Conservation (phyloP, 352 stramenopile genomes). For the Globisporangium polare region DNA sequence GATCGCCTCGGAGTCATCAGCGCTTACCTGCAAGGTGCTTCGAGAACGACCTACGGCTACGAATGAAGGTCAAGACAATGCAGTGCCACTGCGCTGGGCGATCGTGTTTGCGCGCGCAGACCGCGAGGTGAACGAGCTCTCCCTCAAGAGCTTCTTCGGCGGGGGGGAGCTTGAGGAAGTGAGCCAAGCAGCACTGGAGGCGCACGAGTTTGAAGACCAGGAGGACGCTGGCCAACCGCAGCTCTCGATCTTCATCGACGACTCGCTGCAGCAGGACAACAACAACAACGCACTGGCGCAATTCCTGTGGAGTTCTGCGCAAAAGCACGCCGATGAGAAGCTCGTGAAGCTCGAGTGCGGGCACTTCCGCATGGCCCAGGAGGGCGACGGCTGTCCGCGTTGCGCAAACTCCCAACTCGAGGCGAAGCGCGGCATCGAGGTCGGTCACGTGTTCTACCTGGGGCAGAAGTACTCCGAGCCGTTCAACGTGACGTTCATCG, state of each 20-base stretch:
- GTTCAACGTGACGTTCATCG: constrained; percentile 60
- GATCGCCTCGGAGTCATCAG: constrained; percentile 8
- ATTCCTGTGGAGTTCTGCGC: neutral
- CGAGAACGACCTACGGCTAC: constrained; percentile 23
- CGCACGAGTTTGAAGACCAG: constrained; percentile 21
- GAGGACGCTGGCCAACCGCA: neutral
- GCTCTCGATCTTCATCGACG: constrained; percentile 63
- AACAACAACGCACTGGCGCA: neutral
- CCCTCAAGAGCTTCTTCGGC: constrained; percentile 65
- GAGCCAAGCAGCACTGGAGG: constrained; percentile 12
- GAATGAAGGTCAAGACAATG: constrained; percentile 12
- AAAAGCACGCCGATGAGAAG: neutral
- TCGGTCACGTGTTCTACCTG: constrained; percentile 88
- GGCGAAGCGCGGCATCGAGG: constrained; percentile 82
- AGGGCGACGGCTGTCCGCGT: constrained; percentile 60
- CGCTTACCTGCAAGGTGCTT: constrained; percentile 33
- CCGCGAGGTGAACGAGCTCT: constrained; percentile 62
- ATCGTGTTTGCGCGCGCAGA: constrained; percentile 61
- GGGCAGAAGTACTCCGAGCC: constrained; percentile 88
- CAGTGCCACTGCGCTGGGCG: constrained; percentile 20
- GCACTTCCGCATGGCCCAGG: constrained; percentile 61
- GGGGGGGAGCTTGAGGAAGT: constrained; percentile 50
- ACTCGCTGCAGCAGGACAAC: constrained; percentile 32
- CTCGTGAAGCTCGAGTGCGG: constrained; percentile 27
- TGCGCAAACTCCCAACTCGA: constrained; percentile 49